phyloP scores from a whole-genome alignment of 2,329 filamentous ascomycete species.

The Ascomycota sp. region DNA sequence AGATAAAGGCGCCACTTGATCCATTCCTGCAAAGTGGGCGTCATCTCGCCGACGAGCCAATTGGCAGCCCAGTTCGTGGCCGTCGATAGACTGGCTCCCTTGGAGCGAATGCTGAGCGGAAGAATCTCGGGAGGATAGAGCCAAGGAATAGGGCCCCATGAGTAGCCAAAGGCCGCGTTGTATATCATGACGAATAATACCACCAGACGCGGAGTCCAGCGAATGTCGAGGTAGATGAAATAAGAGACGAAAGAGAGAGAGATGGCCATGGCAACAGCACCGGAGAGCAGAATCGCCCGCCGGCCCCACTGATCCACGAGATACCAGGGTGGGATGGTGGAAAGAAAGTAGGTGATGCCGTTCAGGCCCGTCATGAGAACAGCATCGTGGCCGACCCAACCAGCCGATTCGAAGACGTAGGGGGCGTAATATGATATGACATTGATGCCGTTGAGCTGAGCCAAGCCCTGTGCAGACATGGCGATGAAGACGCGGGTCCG shows the following conservation, averaged over 20 bases:
- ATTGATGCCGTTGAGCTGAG: slow-evolving; percentile 96
- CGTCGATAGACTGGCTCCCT: slow-evolving; percentile 87
- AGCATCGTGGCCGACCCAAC: slow-evolving; percentile 78
- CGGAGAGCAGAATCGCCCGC: slow-evolving; percentile 69
- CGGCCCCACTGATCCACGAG: slow-evolving; percentile 82
- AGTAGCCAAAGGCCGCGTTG: slow-evolving; percentile 87
- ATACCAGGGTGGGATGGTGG: slow-evolving; percentile 92
- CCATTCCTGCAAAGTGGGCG: slow-evolving; percentile 71
- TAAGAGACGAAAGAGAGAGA: slow-evolving; percentile 81
- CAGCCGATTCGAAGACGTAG: slow-evolving; percentile 84
- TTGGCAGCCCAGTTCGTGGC: slow-evolving; percentile 97
- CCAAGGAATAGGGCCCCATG: slow-evolving; percentile 95
- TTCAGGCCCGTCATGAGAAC: slow-evolving; percentile 97
- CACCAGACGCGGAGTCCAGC: slow-evolving; percentile 57
- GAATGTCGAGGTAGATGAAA: slow-evolving; percentile 74
- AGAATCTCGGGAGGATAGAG: slow-evolving; percentile 96
- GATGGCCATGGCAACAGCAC: slow-evolving; percentile 71
- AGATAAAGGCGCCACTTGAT: slow-evolving; percentile 91
- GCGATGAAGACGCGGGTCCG: slow-evolving; percentile 85
- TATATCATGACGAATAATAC: slow-evolving; percentile 96
- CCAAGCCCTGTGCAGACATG: slow-evolving; percentile 91
- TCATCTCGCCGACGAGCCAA: slow-evolving; percentile 89
- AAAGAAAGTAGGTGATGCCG: slow-evolving; percentile 67
- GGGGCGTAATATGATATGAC: slow-evolving; percentile 98
- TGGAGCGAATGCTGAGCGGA: slow-evolving; percentile 84